phyloP scores from a whole-genome alignment of 495 filamentous ascomycete genomes.

The Penicillium coffeae region DNA sequence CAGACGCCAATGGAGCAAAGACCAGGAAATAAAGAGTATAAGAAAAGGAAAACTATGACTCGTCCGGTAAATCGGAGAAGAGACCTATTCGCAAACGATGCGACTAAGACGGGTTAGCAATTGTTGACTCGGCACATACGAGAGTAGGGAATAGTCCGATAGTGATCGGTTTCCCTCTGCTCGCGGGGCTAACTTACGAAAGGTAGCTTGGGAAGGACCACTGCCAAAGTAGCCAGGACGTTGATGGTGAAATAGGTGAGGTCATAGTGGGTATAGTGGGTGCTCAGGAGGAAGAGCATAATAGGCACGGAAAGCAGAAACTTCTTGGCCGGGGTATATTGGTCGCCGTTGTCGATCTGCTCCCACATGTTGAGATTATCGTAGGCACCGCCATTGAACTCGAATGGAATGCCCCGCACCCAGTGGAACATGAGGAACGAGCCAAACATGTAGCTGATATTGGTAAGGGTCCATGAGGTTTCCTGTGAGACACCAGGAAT shows the following conservation, averaged over 20 bases:
- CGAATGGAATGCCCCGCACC: constrained; percentile 96
- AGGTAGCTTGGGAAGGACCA: constrained; percentile 93
- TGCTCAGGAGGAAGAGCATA: constrained; percentile 89
- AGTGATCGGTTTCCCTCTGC: not conserved
- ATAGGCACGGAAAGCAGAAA: constrained; percentile 93
- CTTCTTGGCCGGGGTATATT: constrained; percentile 98
- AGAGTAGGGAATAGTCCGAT: not conserved
- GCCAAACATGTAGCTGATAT: constrained; percentile 98
- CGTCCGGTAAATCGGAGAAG: constrained; percentile 42
- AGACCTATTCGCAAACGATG: constrained; percentile 50
- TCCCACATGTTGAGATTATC: constrained; percentile 99
- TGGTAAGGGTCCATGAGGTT: constrained; percentile 96
- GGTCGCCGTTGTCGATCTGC: constrained; percentile 98
- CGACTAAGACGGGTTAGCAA: constrained; percentile 34
- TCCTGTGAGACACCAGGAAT: constrained; percentile 94
- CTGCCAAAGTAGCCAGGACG: constrained; percentile 81
- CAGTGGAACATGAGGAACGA: constrained; percentile 99
- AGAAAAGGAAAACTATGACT: constrained; percentile 29
- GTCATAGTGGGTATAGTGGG: constrained; percentile 98
- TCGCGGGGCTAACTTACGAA: constrained; percentile 58
- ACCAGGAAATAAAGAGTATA: constrained; percentile 7
- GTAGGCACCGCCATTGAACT: constrained; percentile 98
- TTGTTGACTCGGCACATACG: not conserved
- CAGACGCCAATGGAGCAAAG: constrained; percentile 23
- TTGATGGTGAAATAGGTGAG: constrained; percentile 95